These are phyloP conservation scores for Collybia nuda DNA, from an alignment of 768 basidiomycete species.

Conservation along the genomic window DNA sequence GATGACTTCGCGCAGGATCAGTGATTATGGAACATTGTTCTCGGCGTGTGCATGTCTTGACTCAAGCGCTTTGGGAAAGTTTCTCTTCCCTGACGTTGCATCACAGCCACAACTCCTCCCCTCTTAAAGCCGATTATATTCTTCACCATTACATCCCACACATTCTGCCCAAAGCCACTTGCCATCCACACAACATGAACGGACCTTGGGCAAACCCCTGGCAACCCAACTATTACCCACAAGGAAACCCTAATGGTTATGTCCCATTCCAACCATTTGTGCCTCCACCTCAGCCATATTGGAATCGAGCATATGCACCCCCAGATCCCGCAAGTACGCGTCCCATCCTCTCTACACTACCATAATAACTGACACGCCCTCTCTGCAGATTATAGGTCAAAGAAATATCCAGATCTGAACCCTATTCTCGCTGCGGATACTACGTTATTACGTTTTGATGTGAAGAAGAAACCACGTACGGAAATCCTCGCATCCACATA, in stretches of 20 bases:
- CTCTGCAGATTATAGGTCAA: conserved; percentile 14
- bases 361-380: not conserved
- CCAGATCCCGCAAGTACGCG: not conserved
- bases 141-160: not conserved
- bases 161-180: not conserved
- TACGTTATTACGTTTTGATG: conserved; percentile 49
- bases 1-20: too few relatives aligned
- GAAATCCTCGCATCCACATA: conserved; percentile 44
- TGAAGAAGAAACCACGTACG: conserved; percentile 39
- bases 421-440: conserved; percentile 53
- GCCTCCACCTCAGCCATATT: not conserved
- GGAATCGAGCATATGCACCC: not conserved
- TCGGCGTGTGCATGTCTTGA: too few relatives aligned
- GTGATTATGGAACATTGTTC: too few relatives aligned
- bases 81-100: not conserved
- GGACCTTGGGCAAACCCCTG: conserved; percentile 8
- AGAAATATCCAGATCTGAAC: conserved; percentile 50
- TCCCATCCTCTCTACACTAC: not conserved
- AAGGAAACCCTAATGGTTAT: not conserved
- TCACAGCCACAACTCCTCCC: not conserved
- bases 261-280: not conserved
- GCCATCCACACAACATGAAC: conserved; percentile 1
- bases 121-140: not conserved
- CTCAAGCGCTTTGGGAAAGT: too few relatives aligned
- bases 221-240: conserved; percentile 2